Evolutionary conservation across 75 land plant species (phyloP).

Genomic region (Isoetes taiwanensis): DNA sequence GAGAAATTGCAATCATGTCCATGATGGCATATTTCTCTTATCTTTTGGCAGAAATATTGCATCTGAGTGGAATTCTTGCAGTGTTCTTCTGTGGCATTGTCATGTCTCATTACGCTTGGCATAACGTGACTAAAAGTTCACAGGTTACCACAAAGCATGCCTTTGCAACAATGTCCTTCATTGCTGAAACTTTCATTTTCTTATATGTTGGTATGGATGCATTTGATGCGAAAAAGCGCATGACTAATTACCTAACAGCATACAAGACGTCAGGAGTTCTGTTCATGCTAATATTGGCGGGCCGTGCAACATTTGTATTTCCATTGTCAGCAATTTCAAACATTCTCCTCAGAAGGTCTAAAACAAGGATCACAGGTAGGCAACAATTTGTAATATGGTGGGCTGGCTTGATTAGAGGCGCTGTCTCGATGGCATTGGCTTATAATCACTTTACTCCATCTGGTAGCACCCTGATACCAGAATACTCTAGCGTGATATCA

Average conservation of each 20-base stretch:
- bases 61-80: slow-evolving; percentile 28
- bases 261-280: background rate
- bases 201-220: slow-evolving; percentile 38
- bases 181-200: slow-evolving; percentile 33
- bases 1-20: slow-evolving; percentile 33
- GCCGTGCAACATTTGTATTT: slow-evolving; percentile 79
- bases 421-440: slow-evolving; percentile 69
- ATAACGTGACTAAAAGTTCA: slow-evolving; percentile 54
- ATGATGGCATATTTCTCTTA: slow-evolving; percentile 32
- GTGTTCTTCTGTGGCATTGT: slow-evolving; percentile 79
- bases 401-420: slow-evolving; percentile 84
- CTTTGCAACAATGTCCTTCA: slow-evolving; percentile 25
- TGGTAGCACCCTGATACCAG: slow-evolving; percentile 44
- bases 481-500: slow-evolving; percentile 52
- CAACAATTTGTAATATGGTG: slow-evolving; percentile 75
- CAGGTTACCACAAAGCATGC: slow-evolving; percentile 54
- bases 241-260: background rate
- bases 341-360: slow-evolving; percentile 20
- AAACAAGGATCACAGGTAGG: slow-evolving; percentile 29
- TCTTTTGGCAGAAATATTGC: slow-evolving; percentile 28
- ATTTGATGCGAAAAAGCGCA: slow-evolving; percentile 25
- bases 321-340: slow-evolving; percentile 56
- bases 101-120: slow-evolving; percentile 81
- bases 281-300: slow-evolving; percentile 30
- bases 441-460: slow-evolving; percentile 53